phyloP scores from a whole-genome alignment of 306 rosid genomes.

The Canavalia ensiformis region DNA sequence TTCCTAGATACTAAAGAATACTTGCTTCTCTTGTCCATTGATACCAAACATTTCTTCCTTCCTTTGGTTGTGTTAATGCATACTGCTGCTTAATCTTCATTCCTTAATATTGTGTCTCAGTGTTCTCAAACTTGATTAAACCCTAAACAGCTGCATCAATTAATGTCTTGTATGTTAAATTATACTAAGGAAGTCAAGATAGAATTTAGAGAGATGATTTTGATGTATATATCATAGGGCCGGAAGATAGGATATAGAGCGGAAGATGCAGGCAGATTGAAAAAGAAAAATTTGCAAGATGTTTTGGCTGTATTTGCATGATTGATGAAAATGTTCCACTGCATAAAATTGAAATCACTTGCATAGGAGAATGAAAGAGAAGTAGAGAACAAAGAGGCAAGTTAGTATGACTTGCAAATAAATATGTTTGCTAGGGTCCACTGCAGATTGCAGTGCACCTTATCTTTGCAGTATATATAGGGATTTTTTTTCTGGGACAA shows the following conservation, averaged over 20 bases:
- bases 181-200: conserved; percentile 39
- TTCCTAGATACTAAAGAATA: conserved; percentile 23
- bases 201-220: conserved; percentile 27
- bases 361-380: background rate
- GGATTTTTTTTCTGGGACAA: conserved; percentile 1
- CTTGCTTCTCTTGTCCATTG: conserved; percentile 9
- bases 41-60: conserved; percentile 25
- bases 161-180: conserved; percentile 14
- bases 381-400: background rate
- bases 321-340: conserved; percentile 24
- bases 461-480: background rate
- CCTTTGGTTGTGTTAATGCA: conserved; percentile 12
- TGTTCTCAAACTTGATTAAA: conserved; percentile 29
- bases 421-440: conserved; percentile 6
- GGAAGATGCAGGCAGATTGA: conserved; percentile 3
- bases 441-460: background rate
- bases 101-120: conserved; percentile 1
- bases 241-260: background rate
- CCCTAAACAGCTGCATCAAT: conserved; percentile 28
- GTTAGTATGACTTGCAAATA: conserved; percentile 28
- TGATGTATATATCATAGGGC: conserved; percentile 22
- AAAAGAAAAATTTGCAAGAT: conserved; percentile 32
- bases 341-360: conserved; percentile 34
- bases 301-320: conserved; percentile 28
- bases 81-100: background rate